Evolutionary conservation across 306 rosid genomes (phyloP).

Genomic region (Cucurbita pepo): DNA sequence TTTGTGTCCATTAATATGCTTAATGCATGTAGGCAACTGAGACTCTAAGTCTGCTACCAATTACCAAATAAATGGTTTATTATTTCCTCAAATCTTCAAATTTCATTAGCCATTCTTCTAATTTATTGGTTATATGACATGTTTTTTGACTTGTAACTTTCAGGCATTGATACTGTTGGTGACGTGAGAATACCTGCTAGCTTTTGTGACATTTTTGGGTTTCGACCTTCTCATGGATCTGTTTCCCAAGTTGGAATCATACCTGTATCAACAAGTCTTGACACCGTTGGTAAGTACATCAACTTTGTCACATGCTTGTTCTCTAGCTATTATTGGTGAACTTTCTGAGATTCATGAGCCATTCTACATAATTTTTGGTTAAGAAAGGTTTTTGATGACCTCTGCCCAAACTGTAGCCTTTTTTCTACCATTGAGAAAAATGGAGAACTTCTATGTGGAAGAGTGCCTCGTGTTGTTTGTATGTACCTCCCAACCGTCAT

Average conservation of each 20-base stretch:
- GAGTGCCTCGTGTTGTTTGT: not conserved
- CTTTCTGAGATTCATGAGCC: not conserved
- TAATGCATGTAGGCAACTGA: not conserved
- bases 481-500: not conserved
- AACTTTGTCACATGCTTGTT: not conserved
- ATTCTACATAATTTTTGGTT: not conserved
- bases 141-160: not conserved
- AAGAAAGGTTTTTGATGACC: not conserved
- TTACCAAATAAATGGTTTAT: not conserved
- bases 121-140: not conserved
- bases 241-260: slow-evolving; percentile 59
- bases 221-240: slow-evolving; percentile 89
- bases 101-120: not conserved
- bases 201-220: slow-evolving; percentile 80
- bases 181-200: slow-evolving; percentile 93
- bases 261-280: slow-evolving; percentile 72
- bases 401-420: not conserved
- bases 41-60: not conserved
- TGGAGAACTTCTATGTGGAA: not conserved
- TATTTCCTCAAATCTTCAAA: not conserved
- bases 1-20: not conserved
- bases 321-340: not conserved
- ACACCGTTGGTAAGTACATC: slow-evolving; percentile 59
- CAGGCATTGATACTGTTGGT: slow-evolving; percentile 89
- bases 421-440: not conserved